phyloP scores from a whole-genome alignment of 164 flowering plant genomes.

The Chloranthus sessilifolius region DNA sequence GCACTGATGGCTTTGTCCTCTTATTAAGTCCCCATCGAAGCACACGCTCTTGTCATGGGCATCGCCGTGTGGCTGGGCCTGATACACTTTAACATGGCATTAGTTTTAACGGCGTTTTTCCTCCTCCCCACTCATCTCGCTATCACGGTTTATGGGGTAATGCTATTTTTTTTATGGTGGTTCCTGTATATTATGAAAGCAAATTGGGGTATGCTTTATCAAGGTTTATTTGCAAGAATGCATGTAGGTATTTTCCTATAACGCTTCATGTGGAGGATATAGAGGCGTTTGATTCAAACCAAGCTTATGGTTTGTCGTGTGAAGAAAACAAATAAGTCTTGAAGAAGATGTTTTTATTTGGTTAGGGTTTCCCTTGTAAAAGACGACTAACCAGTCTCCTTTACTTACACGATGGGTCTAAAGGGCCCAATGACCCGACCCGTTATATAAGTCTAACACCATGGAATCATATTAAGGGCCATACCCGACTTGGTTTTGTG shows the following conservation, averaged over 20 bases:
- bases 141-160: conserved; percentile 54
- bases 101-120: conserved; percentile 40
- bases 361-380: too few species aligned
- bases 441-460: too few species aligned
- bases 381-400: too few species aligned
- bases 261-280: conserved; percentile 70
- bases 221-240: conserved; percentile 80
- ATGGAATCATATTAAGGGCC: too few species aligned
- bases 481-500: too few species aligned
- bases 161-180: conserved; percentile 42
- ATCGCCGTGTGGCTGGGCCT: conserved; percentile 61
- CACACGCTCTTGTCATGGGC: too few species aligned
- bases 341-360: too few species aligned
- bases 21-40: too few species aligned
- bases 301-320: conserved; percentile 58
- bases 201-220: conserved; percentile 45
- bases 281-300: conserved; percentile 60
- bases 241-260: conserved; percentile 66
- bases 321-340: too few species aligned
- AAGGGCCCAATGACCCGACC: too few species aligned
- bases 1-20: too few species aligned
- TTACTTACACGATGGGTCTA: too few species aligned
- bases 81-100: conserved; percentile 39
- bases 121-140: conserved; percentile 45
- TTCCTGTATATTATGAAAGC: conserved; percentile 59